phyloP scores from a whole-genome alignment of 306 rosid genomes.

The Quercus parvula region DNA sequence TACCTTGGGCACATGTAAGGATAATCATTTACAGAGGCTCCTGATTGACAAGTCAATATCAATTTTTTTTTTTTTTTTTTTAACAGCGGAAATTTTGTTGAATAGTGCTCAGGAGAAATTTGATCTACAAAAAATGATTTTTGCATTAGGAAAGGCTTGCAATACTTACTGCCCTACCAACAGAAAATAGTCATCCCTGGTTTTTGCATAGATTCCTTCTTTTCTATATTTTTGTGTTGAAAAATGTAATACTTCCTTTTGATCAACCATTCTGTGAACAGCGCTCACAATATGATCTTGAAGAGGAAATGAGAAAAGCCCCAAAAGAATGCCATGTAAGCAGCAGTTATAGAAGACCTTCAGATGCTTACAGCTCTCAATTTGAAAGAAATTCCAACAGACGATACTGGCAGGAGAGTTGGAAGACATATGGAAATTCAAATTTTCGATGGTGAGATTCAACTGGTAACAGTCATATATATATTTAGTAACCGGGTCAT shows the following conservation, averaged over 20 bases:
- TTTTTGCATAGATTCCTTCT: background rate
- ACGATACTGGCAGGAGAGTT: constrained; percentile 21
- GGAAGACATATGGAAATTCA: constrained; percentile 46
- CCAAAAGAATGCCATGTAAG: constrained; percentile 44
- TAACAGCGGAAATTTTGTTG: no score
- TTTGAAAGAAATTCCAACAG: constrained; percentile 36
- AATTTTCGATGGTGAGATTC: constrained; percentile 30
- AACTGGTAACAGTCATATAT: background rate
- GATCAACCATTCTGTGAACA: constrained; percentile 26
- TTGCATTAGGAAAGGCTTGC: no score
- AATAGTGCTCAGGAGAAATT: no score
- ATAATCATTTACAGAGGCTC: background rate
- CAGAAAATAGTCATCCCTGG: background rate
- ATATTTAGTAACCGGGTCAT: no score
- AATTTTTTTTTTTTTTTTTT: no score
- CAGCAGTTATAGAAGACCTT: constrained; percentile 47
- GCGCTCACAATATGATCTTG: constrained; percentile 82
- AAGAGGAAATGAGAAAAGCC: constrained; percentile 72
- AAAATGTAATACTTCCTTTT: background rate
- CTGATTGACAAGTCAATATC: background rate
- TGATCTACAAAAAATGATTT: no score
- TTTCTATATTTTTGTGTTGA: background rate
- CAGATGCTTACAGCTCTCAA: constrained; percentile 45
- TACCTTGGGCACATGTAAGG: background rate
- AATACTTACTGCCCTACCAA: background rate